Evolutionary conservation across 352 stramenopile species (phyloP), one percentile per base, ranked within the genome.

Genomic region (Globisporangium mamillatum): DNA sequence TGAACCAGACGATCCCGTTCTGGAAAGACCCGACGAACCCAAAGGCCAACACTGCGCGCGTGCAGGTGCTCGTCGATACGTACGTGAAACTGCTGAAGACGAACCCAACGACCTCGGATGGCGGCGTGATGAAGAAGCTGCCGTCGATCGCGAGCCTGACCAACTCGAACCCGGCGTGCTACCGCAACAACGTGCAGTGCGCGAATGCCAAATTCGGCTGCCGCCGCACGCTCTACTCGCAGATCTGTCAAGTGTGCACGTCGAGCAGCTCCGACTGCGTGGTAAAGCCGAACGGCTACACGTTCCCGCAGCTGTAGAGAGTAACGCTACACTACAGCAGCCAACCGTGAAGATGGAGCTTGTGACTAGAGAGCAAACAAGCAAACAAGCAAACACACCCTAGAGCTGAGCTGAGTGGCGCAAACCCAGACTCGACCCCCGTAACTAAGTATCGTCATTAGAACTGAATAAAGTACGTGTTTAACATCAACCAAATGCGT

Each of bases 241-340:
- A 90, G 71, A 78, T 90, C 60, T 92, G 84, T 46, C 53, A 81
- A 16, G 72, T 90, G 2, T 91, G 81, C 64, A 73, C 58, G 1
- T 65, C 62, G 12, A 25, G 36, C 2, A 68, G 62, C 16, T 36
- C 48, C 4, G 77, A 73, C 60, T 92, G 84, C 64, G 77, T 82
- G 55, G 46, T 69, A 61, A 72, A 74, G 60, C 65, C 75, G 16
- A 22, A 52, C 1, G n/a, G 29, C 60, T 65, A 52, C 18, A 44
- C 10, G 22, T 65, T 65, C 60, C 60, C 60, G 14, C 24, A 57
- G 44, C 60, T 65, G 4, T 56, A 29, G 24, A n/a, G 52, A 8
- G 20, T 54, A 25, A 36, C 32, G 6, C 32, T 36, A 8, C 32
- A 8, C 32, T 27, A 14, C 5, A 54, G 24, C 52, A 29, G 34